A percentile compares a stretch with the other conserved stretches of the same genome.
Evolutionary conservation across 768 basidiomycete species (phyloP).

Genomic region (Kwoniella europaea): DNA sequence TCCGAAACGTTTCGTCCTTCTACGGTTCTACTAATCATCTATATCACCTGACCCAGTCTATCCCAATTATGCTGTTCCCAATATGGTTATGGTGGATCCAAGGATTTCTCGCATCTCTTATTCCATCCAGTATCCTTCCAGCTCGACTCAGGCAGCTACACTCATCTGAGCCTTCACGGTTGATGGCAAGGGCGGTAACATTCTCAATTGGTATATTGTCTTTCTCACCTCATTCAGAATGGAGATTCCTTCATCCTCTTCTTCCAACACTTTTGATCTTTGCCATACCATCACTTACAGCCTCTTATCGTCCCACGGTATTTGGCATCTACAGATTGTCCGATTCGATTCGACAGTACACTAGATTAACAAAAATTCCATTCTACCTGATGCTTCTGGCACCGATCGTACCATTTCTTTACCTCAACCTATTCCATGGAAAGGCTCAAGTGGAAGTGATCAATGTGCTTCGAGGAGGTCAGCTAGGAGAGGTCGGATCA

Average conservation of each 20-base stretch:
- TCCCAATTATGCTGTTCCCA: slow-evolving; percentile 83
- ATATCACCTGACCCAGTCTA: slow-evolving; percentile 82
- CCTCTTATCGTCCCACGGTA: slow-evolving; percentile 57
- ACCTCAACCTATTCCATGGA: slow-evolving; percentile 75
- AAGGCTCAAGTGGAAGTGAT: slow-evolving; percentile 78
- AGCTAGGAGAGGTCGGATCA: slow-evolving; percentile 60
- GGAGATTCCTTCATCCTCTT: slow-evolving; percentile 92
- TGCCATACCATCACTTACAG: slow-evolving; percentile 72
- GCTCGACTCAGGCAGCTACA: slow-evolving; percentile 24
- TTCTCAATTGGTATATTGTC: slow-evolving; percentile 79
- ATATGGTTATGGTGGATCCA: slow-evolving; percentile 62
- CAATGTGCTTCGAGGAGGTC: slow-evolving; percentile 63
- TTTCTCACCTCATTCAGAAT: slow-evolving; percentile 89
- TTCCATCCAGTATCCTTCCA: slow-evolving; percentile 26
- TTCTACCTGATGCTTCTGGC: slow-evolving; percentile 61
- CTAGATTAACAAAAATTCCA: slow-evolving; percentile 35
- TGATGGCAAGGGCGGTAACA: slow-evolving; percentile 63
- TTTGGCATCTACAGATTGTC: slow-evolving; percentile 25
- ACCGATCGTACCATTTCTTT: slow-evolving; percentile 67
- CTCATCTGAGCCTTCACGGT: slow-evolving; percentile 27
- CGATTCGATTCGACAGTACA: slow-evolving; percentile 34
- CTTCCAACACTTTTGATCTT: slow-evolving; percentile 82
- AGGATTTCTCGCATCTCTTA: slow-evolving; percentile 35
- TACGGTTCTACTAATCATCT: slow-evolving; percentile 87
- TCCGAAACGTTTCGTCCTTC: slow-evolving; percentile 79